Evolutionary conservation across 495 filamentous ascomycete genomes (phyloP).

Genomic region (Penicillium arizonense): DNA sequence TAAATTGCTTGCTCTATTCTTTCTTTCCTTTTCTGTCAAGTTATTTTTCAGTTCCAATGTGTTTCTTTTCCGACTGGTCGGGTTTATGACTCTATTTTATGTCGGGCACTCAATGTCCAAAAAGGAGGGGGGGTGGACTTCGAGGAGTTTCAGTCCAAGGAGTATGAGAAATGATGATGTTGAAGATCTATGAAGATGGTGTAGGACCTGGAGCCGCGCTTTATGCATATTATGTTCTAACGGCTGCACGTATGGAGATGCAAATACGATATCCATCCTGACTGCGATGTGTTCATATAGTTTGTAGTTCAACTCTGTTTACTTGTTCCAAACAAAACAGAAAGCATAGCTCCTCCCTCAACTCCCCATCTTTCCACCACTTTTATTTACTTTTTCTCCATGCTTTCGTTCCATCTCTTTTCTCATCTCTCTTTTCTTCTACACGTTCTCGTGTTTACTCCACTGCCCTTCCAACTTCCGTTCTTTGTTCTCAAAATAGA

Average conservation of each 20-base stretch:
- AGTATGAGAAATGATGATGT: slow-evolving; percentile 10
- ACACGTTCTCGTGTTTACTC: not conserved
- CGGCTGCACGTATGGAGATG: slow-evolving; percentile 14
- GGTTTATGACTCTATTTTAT: slow-evolving; percentile 14
- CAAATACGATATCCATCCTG: slow-evolving; percentile 25
- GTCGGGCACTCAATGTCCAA: slow-evolving; percentile 15
- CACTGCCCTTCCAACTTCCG: not conserved
- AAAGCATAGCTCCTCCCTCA: not conserved
- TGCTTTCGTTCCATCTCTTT: not conserved
- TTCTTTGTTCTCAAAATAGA: slow-evolving; percentile 7
- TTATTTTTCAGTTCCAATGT: slow-evolving; percentile 5
- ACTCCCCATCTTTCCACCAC: not conserved
- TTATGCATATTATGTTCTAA: slow-evolving; percentile 6
- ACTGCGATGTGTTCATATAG: not conserved
- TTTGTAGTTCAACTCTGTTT: not conserved
- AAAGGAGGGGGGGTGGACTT: slow-evolving; percentile 3
- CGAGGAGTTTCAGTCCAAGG: not conserved
- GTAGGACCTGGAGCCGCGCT: slow-evolving; percentile 1
- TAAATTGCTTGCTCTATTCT: slow-evolving; percentile 22
- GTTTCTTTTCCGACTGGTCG: slow-evolving; percentile 11
- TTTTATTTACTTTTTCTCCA: not conserved
- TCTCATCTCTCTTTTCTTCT: not conserved
- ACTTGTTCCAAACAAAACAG: not conserved
- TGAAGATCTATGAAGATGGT: slow-evolving; percentile 6
- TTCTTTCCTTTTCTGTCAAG: slow-evolving; percentile 7